phyloP scores from a whole-genome alignment of 2,329 filamentous ascomycete species.

The Talaromyces albobiverticillius region DNA sequence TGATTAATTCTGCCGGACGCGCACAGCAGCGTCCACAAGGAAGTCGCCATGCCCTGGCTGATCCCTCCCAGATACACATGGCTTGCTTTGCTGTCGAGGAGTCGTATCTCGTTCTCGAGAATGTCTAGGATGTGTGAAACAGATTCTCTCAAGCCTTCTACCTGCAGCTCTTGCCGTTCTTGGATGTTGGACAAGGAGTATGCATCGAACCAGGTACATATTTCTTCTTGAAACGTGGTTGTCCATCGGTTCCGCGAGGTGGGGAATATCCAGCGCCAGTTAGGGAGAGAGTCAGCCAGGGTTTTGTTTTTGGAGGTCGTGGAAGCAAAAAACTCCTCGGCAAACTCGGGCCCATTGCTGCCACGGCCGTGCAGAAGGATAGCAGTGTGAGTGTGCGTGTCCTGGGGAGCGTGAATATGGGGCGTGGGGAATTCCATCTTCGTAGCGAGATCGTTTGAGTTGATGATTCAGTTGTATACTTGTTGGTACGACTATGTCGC shows the following conservation, averaged over 20 bases:
- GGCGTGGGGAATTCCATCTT: constrained; percentile 4
- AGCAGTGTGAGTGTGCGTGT: too few species aligned
- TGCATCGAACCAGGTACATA: constrained; percentile 27
- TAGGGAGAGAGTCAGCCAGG: constrained; percentile 1
- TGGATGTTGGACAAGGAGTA: constrained; percentile 6
- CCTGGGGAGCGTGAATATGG: constrained; percentile 19
- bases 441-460: too few species aligned
- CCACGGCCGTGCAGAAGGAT: not conserved
- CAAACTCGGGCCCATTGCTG: constrained; percentile 14
- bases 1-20: too few species aligned
- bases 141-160: constrained; percentile 12
- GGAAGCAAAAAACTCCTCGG: constrained; percentile 10
- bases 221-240: constrained; percentile 16
- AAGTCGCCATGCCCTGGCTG: constrained; percentile 17
- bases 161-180: constrained; percentile 30
- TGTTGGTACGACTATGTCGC: too few species aligned
- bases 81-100: constrained; percentile 5
- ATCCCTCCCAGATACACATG: constrained; percentile 15
- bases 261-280: constrained; percentile 13
- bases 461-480: too few species aligned
- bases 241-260: constrained; percentile 10
- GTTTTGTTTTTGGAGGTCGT: constrained; percentile 10
- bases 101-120: constrained; percentile 8
- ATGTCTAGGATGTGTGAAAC: constrained; percentile 11
- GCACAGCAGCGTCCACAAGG: too few species aligned